Conservation (phyloP, 129 eudicot genomes). For the Erigeron canadensis region DNA sequence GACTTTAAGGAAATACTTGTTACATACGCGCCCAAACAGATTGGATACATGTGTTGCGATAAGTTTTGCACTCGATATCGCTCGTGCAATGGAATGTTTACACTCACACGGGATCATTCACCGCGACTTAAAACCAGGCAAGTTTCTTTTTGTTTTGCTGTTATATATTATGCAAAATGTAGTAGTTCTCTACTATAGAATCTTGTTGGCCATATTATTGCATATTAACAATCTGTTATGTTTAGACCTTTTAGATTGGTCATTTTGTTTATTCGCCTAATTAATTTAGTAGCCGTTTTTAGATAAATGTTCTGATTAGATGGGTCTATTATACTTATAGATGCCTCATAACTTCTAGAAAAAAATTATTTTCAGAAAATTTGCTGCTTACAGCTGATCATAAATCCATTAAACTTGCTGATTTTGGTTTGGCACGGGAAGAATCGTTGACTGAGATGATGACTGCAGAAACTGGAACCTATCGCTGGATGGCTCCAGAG, state of each 20-base stretch:
- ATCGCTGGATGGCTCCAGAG: conserved; percentile 95
- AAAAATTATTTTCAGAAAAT: conserved; percentile 47
- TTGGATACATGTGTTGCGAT: conserved; percentile 71
- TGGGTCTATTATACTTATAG: background rate
- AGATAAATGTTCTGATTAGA: background rate
- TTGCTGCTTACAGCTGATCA: conserved; percentile 67
- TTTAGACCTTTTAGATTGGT: background rate
- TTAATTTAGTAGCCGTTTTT: background rate
- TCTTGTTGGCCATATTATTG: background rate
- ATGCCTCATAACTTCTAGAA: background rate
- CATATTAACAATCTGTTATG: background rate
- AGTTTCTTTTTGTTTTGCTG: background rate
- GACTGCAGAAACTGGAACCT: conserved; percentile 91
- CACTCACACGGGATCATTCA: conserved; percentile 94
- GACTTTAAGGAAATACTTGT: conserved; percentile 69
- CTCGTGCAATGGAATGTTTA: conserved; percentile 95
- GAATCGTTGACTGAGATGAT: conserved; percentile 85
- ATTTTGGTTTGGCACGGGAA: conserved; percentile 87
- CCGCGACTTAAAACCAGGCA: conserved; percentile 91
- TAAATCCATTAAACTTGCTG: conserved; percentile 72
- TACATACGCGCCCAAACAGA: conserved; percentile 64
- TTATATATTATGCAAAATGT: conserved; percentile 8
- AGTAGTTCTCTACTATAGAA: background rate
- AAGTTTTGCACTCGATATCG: conserved; percentile 86
- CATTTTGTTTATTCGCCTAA: background rate